Conservation (phyloP, 768 basidiomycete species). For the Filobasidium floriforme region DNA sequence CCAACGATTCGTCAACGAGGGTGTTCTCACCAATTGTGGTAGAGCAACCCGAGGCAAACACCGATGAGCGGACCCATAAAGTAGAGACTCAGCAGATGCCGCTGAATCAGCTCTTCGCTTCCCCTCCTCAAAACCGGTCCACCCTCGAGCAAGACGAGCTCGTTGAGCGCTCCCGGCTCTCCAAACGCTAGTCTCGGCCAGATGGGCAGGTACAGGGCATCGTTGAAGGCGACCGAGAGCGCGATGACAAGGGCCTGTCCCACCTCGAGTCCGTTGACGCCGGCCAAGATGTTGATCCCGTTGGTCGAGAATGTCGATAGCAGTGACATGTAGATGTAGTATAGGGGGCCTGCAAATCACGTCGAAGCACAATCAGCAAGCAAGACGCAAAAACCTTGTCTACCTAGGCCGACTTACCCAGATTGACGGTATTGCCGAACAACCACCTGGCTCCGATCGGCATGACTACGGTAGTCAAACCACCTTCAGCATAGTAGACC, state of each 20-base stretch:
- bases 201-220: constrained; percentile 82
- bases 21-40: constrained; percentile 83
- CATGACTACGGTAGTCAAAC: constrained; percentile 87
- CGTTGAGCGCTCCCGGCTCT: not conserved
- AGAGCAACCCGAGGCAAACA: constrained; percentile 80
- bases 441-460: constrained; percentile 70
- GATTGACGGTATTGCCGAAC: constrained; percentile 70
- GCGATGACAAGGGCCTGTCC: constrained; percentile 88
- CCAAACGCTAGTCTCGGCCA: constrained; percentile 29
- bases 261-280: constrained; percentile 93
- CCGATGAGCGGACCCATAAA: constrained; percentile 94
- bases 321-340: constrained; percentile 93
- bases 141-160: constrained; percentile 19
- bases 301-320: constrained; percentile 95
- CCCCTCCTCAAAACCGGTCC: constrained; percentile 60
- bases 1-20: not conserved
- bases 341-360: constrained; percentile 64
- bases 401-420: constrained; percentile 55
- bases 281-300: constrained; percentile 96
- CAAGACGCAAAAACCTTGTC: not conserved
- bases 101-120: constrained; percentile 74
- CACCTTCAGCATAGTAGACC: constrained; percentile 91
- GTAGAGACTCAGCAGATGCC: constrained; percentile 92
- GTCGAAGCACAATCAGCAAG: not conserved
- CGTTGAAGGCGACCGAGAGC: constrained; percentile 80